These are phyloP conservation scores for Lactifluus echinatus DNA, from an alignment of 768 basidiomycete species.

Conservation along the genomic window DNA sequence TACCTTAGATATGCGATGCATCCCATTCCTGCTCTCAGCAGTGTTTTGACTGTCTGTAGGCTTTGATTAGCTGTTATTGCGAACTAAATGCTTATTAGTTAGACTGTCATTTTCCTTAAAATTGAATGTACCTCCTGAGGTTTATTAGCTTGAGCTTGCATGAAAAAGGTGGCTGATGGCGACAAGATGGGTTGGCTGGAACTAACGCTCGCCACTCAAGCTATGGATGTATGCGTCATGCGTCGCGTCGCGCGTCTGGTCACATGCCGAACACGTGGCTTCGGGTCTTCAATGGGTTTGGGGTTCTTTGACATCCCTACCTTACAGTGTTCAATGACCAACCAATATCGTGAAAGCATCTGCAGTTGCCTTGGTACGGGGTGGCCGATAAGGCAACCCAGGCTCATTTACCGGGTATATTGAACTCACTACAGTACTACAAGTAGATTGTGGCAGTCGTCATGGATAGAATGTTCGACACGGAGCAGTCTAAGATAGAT, in stretches of 20 bases:
- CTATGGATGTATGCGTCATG: neutral
- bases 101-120: neutral
- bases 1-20: constrained; percentile 73
- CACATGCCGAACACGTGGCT: constrained; percentile 6
- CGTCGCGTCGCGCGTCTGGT: constrained; percentile 10
- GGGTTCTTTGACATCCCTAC: neutral
- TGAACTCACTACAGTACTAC: neutral
- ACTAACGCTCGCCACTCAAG: too few relatives aligned
- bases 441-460: neutral
- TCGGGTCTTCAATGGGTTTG: neutral
- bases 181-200: neutral
- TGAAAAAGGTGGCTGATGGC: constrained; percentile 15
- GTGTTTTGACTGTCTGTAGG: constrained; percentile 59
- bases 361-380: neutral
- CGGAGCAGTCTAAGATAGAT: neutral
- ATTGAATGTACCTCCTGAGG: constrained; percentile 23
- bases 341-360: neutral
- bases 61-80: constrained; percentile 44
- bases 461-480: too few relatives aligned
- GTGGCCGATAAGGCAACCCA: neutral
- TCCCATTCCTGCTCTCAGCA: constrained; percentile 63
- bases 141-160: constrained; percentile 34
- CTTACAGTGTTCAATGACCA: neutral
- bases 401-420: neutral
- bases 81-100: constrained; percentile 21